phyloP scores from a whole-genome alignment of 2,329 filamentous ascomycete species.

The Epichloe elymi region DNA sequence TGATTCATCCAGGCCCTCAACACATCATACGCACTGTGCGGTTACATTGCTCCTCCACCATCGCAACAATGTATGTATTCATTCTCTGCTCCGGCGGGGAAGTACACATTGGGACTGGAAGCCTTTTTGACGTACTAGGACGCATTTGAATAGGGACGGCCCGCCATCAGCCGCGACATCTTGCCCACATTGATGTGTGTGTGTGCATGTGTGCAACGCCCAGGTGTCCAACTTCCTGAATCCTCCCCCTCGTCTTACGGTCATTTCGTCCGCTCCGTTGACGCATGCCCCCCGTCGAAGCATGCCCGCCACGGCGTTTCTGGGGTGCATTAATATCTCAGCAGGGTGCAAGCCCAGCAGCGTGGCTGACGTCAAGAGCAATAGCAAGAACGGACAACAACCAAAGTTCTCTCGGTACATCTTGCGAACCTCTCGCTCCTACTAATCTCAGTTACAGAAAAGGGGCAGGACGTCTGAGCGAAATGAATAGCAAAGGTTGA shows the following conservation, averaged over 20 bases:
- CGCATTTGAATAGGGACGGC: constrained; percentile 2
- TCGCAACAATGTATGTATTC: background rate
- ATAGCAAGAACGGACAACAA: background rate
- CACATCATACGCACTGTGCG: background rate
- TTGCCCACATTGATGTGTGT: background rate
- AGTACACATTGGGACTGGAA: background rate
- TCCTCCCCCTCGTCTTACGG: background rate
- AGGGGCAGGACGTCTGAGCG: too few relatives aligned
- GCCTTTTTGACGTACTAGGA: background rate
- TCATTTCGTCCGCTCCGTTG: background rate
- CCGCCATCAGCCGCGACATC: constrained; percentile 3
- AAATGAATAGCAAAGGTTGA: too few relatives aligned
- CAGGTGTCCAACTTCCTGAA: background rate
- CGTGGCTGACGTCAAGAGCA: constrained; percentile 1
- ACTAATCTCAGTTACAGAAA: too few relatives aligned
- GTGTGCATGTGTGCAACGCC: background rate
- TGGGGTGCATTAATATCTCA: background rate
- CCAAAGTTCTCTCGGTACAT: too few relatives aligned
- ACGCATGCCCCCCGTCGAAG: background rate
- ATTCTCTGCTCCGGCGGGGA: background rate
- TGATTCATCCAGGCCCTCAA: background rate
- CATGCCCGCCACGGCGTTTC: background rate
- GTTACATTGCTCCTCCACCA: background rate
- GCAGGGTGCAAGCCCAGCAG: background rate
- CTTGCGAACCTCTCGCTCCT: too few relatives aligned